Evolutionary conservation across 2,329 filamentous ascomycete genomes (phyloP), one percentile per base, ranked within the genome.

Genomic region (Gnomoniopsis smithogilvyi): DNA sequence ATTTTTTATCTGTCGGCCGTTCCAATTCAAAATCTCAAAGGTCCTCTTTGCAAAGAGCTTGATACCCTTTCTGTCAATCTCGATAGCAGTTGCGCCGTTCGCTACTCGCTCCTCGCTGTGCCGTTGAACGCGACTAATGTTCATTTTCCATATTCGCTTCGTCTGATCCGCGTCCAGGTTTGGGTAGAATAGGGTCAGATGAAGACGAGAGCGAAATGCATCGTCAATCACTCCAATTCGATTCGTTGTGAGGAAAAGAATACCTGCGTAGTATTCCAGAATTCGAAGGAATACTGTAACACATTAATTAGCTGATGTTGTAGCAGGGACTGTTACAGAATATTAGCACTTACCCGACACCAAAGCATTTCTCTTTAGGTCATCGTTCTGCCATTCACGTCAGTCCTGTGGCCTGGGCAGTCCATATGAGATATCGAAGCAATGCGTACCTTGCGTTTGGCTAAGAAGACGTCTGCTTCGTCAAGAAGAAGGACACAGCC

Each of bases 141-240:
- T 26, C 24, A 34, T 19, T 17, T 36, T 81, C 77, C 17, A 76
- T 69, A 8, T 77, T 78, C 1, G 78, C 71, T 62, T 81, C 0
- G 68, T 67, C 21, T 67, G 54, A 17, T 56, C 47, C 11, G 48
- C 33, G 41, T 56, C 36, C 21, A 56, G 48, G 6, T 12, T 21
- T 22, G 54, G 54, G 14, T 56, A 56, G 21, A 49, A 51, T 11
- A 56, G 15, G 10, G 43, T 51, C 22, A 56, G 19, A 21, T 56
- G 54, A 19, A 56, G 38, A 3, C 54, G 22, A 12, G 54, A 56
- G 15, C 50, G 51, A n/a, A 56, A 56, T 3, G 54, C 54, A 24
- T 45, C 45, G 21, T 56, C 54, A 30, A 56, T 56, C 30, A 46
- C 22, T 6, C 54, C 54, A 38, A 56, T 46, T 2, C 54, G 54